phyloP scores from a whole-genome alignment of 73 alveolate genomes.

The Paramecium sonneborni region DNA sequence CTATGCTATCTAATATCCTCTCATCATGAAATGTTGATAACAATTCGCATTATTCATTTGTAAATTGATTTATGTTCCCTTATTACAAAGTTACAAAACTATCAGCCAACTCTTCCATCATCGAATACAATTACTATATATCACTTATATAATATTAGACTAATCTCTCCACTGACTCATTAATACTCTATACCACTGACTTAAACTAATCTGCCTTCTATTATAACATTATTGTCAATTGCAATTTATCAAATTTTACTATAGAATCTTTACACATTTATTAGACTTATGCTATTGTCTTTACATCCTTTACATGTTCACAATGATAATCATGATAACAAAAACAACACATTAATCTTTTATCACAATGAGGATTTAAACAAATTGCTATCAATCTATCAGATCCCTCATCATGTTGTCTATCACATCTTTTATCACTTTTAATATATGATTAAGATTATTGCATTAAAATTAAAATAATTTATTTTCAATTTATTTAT shows the following conservation, averaged over 20 bases:
- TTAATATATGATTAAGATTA: not conserved
- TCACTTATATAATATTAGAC: not conserved
- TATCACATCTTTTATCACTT: not conserved
- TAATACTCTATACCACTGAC: not conserved
- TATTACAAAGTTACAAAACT: not conserved
- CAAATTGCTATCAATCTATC: not conserved
- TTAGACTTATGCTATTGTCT: not conserved
- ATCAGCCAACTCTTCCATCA: not conserved
- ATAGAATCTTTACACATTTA: not conserved
- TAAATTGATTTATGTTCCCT: not conserved
- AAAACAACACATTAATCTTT: not conserved
- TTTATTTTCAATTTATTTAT: not conserved
- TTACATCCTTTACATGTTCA: not conserved
- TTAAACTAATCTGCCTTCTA: not conserved
- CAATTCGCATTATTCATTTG: not conserved
- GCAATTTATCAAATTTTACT: not conserved
- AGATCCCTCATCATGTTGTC: not conserved
- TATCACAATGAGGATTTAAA: not conserved
- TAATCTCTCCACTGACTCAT: not conserved
- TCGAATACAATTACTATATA: not conserved
- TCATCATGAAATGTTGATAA: not conserved
- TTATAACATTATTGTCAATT: not conserved
- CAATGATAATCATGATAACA: not conserved
- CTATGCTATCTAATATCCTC: not conserved
- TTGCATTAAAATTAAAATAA: not conserved